Evolutionary conservation across 306 rosid species (phyloP).

Genomic region (Dryas drummondii): DNA sequence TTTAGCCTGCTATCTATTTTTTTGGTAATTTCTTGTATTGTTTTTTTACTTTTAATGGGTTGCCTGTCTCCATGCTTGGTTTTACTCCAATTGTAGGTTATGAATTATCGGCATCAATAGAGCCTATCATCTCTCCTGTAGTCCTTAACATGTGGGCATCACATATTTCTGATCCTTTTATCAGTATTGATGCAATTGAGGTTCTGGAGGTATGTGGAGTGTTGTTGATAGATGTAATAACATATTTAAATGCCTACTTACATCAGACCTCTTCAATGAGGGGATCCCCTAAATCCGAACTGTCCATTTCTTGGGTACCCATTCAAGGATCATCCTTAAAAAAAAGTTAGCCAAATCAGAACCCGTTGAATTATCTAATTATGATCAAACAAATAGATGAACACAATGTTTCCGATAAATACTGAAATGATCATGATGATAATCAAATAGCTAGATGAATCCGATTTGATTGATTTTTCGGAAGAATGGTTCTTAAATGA

Average conservation of each 20-base stretch:
- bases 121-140: conserved; percentile 73
- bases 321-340: background rate
- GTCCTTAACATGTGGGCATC: conserved; percentile 83
- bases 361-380: no score
- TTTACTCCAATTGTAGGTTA: conserved; percentile 48
- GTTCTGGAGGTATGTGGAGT: conserved; percentile 76
- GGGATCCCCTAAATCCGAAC: no score
- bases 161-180: conserved; percentile 89
- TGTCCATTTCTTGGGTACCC: no score
- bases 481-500: no score
- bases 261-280: background rate
- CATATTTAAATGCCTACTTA: conserved; percentile 3
- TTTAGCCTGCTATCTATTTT: background rate
- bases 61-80: conserved; percentile 18
- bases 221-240: conserved; percentile 19
- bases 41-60: conserved; percentile 10
- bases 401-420: no score
- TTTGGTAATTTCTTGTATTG: background rate
- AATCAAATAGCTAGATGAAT: no score
- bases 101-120: conserved; percentile 57
- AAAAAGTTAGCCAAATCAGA: no score
- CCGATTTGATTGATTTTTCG: no score
- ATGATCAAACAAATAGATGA: no score
- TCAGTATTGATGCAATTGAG: conserved; percentile 87
- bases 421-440: no score